Evolutionary conservation across 768 basidiomycete species (phyloP), one percentile per base, ranked within the genome.

Genomic region (Tulasnella sp.): DNA sequence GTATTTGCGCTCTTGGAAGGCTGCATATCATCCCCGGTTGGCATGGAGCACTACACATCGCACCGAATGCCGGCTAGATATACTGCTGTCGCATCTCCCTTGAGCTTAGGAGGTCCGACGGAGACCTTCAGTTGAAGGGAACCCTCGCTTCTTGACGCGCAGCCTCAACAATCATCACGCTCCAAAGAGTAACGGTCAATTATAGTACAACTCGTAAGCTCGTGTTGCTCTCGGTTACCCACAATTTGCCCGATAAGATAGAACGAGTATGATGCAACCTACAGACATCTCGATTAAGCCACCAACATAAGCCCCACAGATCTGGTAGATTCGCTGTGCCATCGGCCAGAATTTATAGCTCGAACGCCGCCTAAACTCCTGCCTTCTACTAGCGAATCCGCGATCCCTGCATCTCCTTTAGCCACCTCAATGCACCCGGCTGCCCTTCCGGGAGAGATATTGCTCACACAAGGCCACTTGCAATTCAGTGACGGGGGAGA

Each of bases 131-230:
- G 72, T 42, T 29, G 32, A 46, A 37, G 40, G 35, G 29, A 10
- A 51, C 18, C 67, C n/a, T 67, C 69, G 35, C 70, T 16, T 6
- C 3, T 18, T 90, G 89, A 23, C 91, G 91, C 81, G 87, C 89
- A 0, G 90, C 90, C 0, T 91, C 90, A 44, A 91, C 85, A 6
- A 90, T 91, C 23, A 91, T 91, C 13, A 85, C 91, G 82, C 88
- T 90, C 13, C 9, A 69, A 26, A 37, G 32, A 20, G 70, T 13
- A 7, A 3, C 32, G 37, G 18, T 3, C 70, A 71, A 11, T 71
- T 16, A 32, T 71, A 71, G 7, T 57, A 23, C 20, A 13, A 13
- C 23, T 29, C 23, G 55, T 29, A 2, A 13, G 55, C 51, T 55
- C 23, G 20, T 57, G 55, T n/a, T 57, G 55, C 2, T 6, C 15